Conservation (phyloP, 768 basidiomycete species). For the Mycena olivaceomarginata region DNA sequence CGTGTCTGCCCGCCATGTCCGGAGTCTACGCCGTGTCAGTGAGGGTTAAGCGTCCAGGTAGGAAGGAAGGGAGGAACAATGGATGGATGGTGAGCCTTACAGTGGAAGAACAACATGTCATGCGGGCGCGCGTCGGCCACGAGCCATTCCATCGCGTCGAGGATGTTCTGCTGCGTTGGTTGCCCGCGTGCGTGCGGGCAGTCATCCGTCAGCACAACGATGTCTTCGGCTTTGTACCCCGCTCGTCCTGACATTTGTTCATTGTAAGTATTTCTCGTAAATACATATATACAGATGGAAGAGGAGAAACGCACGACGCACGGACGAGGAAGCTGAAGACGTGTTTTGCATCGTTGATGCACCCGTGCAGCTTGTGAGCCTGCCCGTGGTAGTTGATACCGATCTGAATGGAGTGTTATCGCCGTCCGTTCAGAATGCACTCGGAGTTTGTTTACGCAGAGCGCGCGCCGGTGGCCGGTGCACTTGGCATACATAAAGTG, state of each 20-base stretch:
- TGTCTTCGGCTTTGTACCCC: no score
- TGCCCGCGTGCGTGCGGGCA: conserved; percentile 9
- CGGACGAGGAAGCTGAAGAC: conserved; percentile 81
- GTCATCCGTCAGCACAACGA: conserved; percentile 5
- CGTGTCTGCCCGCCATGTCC: conserved; percentile 86
- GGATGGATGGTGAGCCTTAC: background rate
- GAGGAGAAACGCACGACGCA: conserved; percentile 52
- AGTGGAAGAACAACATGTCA: no score
- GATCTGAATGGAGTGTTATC: conserved; percentile 65
- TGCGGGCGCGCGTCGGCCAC: no score
- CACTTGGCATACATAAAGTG: conserved; percentile 48
- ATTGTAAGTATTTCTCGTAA: conserved; percentile 45
- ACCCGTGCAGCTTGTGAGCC: conserved; percentile 78
- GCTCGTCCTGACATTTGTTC: conserved; percentile 30
- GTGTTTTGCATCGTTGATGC: conserved; percentile 88
- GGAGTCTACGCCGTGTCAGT: background rate
- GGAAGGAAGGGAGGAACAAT: background rate
- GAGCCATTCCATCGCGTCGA: no score
- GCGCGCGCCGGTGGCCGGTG: conserved; percentile 48
- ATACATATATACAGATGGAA: background rate
- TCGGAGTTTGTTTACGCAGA: conserved; percentile 29
- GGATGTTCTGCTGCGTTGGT: no score
- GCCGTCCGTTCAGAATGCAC: background rate
- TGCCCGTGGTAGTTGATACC: conserved; percentile 88
- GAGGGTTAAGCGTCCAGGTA: background rate